These are phyloP conservation scores for Cryptosporidium meleagridis DNA, from an alignment of 169 alveolate species.

Conservation along the genomic window DNA sequence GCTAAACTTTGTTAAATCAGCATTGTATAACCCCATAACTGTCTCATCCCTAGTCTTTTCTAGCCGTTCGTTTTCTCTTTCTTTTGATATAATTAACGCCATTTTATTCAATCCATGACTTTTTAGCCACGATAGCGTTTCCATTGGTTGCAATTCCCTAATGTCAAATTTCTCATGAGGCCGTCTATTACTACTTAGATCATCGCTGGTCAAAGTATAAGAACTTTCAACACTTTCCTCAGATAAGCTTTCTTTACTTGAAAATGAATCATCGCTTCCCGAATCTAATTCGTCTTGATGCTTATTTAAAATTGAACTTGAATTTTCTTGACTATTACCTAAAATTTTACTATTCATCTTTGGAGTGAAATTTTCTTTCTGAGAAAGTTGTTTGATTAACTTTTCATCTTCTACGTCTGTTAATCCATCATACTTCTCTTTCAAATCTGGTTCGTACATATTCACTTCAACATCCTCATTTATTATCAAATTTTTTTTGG, in stretches of 20 bases:
- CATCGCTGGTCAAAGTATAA: neutral
- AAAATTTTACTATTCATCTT: neutral
- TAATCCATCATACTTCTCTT: constrained; percentile 46
- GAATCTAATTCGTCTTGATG: neutral
- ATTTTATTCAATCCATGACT: constrained; percentile 54
- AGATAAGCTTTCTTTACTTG: constrained; percentile 7
- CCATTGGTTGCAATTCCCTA: constrained; percentile 61
- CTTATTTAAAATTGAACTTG: neutral
- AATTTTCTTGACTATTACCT: neutral
- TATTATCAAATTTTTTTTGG: constrained; percentile 27
- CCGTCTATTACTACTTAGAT: neutral
- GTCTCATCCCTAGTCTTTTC: constrained; percentile 29
- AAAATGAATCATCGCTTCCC: constrained; percentile 1
- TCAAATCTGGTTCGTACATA: neutral
- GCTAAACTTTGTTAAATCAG: neutral
- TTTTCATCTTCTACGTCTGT: constrained; percentile 32
- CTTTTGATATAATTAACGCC: constrained; percentile 31
- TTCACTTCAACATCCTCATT: constrained; percentile 3
- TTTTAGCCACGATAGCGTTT: constrained; percentile 57
- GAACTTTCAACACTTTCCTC: constrained; percentile 46
- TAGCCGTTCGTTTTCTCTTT: neutral
- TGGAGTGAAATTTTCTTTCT: neutral
- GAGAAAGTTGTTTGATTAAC: constrained; percentile 5
- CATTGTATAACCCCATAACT: constrained; percentile 1
- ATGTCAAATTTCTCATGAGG: neutral